Base-by-base conservation (phyloP, 768 basidiomycete species). In the Calvatia gigantea region DNA sequence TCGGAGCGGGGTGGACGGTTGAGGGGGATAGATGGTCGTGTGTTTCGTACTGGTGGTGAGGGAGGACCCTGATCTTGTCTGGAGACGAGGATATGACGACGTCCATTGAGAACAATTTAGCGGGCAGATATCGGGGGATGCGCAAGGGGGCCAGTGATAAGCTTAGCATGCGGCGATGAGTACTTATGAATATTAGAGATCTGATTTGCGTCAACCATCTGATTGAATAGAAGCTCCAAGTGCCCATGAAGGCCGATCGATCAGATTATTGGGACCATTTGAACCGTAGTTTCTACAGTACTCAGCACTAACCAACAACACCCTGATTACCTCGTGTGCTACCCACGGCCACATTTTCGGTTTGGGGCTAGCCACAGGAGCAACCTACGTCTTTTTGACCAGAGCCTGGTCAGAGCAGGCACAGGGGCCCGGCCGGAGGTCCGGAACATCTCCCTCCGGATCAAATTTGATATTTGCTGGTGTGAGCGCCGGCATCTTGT, bases 11-110 rank as follows among this genome's bases (percentile, higher is more conserved):
- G 29, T 71, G 63, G 60, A 92, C 83, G 32, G 75, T 75, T n/a
- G 71, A 52, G 0, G 90, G 90, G 1, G 86, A 76, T 29, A 91
- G 74, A 37, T 80, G 69, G 49, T 85, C 87, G n/a, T 62, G 35
- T 6, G 87, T 79, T 58, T 81, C 63, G 69, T 97, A 96, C 64
- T 95, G 92, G 53, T 75, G 71, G 65, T 92, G 93, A 0, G 83
- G 81, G 46, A 85, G 81, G 50, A 97, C 83, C 58, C 82, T 74
- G 64, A 91, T 71, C 55, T 81, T 83, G 65, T 82, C 76, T 6
- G 78, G 72, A 14, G 75, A 66, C 3, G 74, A 68, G 3, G 77
- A 69, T 56, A 84, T 69, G 55, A 79, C 66, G 28, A 71, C 65
- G 63, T 78, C 74, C 76, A 77, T 70, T 8, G 15, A 25, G 37